A percentile compares a stretch with the other conserved stretches of the same genome.
Evolutionary conservation across 176 grass and related monocot genomes (phyloP).

Genomic region (bread wheat (Triticum aestivum)): DNA sequence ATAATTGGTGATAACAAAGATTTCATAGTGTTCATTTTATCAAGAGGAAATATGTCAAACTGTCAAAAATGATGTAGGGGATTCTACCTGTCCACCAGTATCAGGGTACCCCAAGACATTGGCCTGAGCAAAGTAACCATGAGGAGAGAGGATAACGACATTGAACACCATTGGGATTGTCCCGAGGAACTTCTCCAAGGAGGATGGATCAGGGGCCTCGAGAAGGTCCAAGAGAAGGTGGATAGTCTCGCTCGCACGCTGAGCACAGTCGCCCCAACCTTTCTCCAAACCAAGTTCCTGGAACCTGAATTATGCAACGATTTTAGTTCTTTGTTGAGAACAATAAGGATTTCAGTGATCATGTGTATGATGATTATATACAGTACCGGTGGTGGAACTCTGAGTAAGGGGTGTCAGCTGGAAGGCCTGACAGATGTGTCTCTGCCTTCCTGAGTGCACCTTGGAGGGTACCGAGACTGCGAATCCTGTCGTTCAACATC

Average conservation of each 20-base stretch:
- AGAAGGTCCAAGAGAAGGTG: slow-evolving; percentile 77
- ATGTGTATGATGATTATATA: neutral
- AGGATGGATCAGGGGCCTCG: slow-evolving; percentile 64
- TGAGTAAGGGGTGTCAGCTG: slow-evolving; percentile 55
- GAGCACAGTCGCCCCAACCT: slow-evolving; percentile 67
- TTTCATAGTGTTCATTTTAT: neutral
- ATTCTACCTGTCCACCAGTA: slow-evolving; percentile 68
- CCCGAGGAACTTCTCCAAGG: slow-evolving; percentile 68
- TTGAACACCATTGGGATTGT: slow-evolving; percentile 83
- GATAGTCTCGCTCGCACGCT: slow-evolving; percentile 53
- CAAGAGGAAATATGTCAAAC: neutral
- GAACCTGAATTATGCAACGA: slow-evolving; percentile 40
- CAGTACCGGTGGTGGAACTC: slow-evolving; percentile 69
- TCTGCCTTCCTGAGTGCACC: slow-evolving; percentile 67
- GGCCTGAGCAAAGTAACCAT: slow-evolving; percentile 79
- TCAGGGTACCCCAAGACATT: slow-evolving; percentile 88
- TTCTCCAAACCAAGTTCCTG: slow-evolving; percentile 83
- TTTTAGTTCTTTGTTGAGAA: neutral
- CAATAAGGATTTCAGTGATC: neutral
- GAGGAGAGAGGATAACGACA: slow-evolving; percentile 80
- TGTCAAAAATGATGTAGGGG: neutral
- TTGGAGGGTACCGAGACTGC: slow-evolving; percentile 57
- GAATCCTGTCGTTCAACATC: slow-evolving; percentile 79
- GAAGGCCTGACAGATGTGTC: slow-evolving; percentile 52
- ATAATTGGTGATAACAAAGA: neutral